Evolutionary conservation across 495 filamentous ascomycete species (phyloP).

Genomic region (Aspergillus wentii): DNA sequence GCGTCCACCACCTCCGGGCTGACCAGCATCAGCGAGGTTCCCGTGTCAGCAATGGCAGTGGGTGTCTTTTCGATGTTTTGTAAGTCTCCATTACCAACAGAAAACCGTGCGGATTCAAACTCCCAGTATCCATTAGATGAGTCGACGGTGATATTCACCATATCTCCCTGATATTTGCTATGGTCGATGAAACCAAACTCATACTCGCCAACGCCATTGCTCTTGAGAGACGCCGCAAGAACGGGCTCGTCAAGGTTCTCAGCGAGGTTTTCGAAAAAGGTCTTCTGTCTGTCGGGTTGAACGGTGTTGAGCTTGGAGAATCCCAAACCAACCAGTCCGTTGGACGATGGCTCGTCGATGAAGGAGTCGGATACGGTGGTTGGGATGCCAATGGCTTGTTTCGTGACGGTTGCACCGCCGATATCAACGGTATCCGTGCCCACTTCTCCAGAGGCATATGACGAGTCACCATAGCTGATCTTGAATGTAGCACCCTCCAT

Average conservation of each 20-base stretch:
- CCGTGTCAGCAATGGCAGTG: slow-evolving; percentile 64
- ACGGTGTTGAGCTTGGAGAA: slow-evolving; percentile 75
- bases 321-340: slow-evolving; percentile 75
- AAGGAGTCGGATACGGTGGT: slow-evolving; percentile 59
- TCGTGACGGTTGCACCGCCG: slow-evolving; percentile 61
- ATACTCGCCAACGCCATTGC: slow-evolving; percentile 59
- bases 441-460: slow-evolving; percentile 59
- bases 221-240: slow-evolving; percentile 66
- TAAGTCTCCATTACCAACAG: slow-evolving; percentile 41
- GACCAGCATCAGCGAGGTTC: slow-evolving; percentile 68
- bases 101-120: slow-evolving; percentile 55
- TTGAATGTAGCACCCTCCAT: slow-evolving; percentile 50
- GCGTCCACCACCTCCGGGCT: slow-evolving; percentile 51
- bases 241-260: slow-evolving; percentile 58
- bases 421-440: slow-evolving; percentile 71
- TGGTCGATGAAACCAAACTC: slow-evolving; percentile 72
- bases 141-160: slow-evolving; percentile 63
- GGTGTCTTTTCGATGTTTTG: slow-evolving; percentile 23
- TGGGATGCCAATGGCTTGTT: slow-evolving; percentile 70
- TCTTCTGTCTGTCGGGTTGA: slow-evolving; percentile 59
- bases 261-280: slow-evolving; percentile 78
- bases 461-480: slow-evolving; percentile 73
- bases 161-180: slow-evolving; percentile 56
- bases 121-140: slow-evolving; percentile 69
- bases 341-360: slow-evolving; percentile 51